A percentile compares a stretch with the other conserved stretches of the same genome.
Evolutionary conservation across 768 basidiomycete genomes (phyloP).

Genomic region (Grammothele lineata): DNA sequence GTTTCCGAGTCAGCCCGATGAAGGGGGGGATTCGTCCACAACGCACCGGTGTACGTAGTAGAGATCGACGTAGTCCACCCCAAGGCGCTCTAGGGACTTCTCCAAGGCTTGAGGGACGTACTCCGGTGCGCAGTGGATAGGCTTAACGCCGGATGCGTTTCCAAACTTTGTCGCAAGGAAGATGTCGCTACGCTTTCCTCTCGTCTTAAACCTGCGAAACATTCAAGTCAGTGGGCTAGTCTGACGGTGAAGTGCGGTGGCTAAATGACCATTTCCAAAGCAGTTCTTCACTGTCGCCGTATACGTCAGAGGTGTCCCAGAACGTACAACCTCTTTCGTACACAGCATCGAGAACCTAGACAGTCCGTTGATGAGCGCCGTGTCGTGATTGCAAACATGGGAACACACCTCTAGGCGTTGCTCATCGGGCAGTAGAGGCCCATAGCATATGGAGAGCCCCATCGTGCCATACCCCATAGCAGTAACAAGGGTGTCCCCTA

Average conservation of each 20-base stretch:
- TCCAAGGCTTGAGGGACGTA: conserved; percentile 37
- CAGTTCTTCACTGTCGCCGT: conserved; percentile 39
- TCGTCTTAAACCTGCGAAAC: conserved; percentile 42
- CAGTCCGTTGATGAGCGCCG: no score
- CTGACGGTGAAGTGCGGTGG: neutral
- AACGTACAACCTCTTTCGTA: conserved; percentile 38
- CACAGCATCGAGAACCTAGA: conserved; percentile 41
- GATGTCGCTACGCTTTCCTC: conserved; percentile 46
- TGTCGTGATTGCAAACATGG: no score
- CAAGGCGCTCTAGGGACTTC: conserved; percentile 34
- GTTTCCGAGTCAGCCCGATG: no score
- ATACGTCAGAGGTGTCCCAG: conserved; percentile 46
- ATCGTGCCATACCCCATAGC: conserved; percentile 60
- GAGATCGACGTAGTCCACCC: conserved; percentile 34
- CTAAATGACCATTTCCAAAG: conserved; percentile 39
- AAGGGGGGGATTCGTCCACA: neutral
- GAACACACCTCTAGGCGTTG: conserved; percentile 51
- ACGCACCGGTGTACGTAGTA: conserved; percentile 36
- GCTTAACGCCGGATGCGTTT: neutral
- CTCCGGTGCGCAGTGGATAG: conserved; percentile 34
- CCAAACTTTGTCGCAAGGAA: conserved; percentile 66
- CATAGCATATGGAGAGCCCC: conserved; percentile 51
- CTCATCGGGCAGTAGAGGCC: conserved; percentile 44
- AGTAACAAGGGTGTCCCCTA: conserved; percentile 43
- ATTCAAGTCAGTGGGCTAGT: neutral